phyloP scores from a whole-genome alignment of 148 eudicot genomes.

The Polygonum maritimum region DNA sequence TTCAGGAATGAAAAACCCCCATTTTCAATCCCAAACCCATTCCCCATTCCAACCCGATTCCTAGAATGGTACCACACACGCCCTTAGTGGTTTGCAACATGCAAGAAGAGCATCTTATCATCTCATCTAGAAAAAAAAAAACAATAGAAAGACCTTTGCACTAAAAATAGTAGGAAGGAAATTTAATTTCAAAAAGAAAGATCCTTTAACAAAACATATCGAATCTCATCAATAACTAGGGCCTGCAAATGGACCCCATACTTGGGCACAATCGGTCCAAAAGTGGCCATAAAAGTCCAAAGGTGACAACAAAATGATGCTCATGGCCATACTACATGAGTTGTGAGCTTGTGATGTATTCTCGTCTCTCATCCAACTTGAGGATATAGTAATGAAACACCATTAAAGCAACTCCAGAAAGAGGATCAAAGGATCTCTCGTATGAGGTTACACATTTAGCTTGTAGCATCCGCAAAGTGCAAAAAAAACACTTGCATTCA shows the following conservation, averaged over 20 bases:
- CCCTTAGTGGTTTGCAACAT: background rate
- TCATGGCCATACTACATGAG: background rate
- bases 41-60: too few species aligned
- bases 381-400: background rate
- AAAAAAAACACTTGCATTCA: background rate
- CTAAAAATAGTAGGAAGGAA: background rate
- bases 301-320: background rate
- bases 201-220: slow-evolving; percentile 6
- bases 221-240: slow-evolving; percentile 7
- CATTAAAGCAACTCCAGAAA: background rate
- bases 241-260: background rate
- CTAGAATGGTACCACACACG: too few species aligned
- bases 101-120: background rate
- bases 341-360: background rate
- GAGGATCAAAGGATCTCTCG: background rate
- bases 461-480: background rate
- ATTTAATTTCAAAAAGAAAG: background rate
- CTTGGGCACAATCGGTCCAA: background rate
- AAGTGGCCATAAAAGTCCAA: slow-evolving; percentile 4
- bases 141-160: background rate
- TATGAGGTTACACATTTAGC: background rate
- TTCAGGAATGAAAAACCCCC: too few species aligned
- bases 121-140: background rate
- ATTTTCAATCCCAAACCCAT: too few species aligned
- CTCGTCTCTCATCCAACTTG: background rate